These are phyloP conservation scores for Sphaerulina vaccinii DNA, from an alignment of 2,329 filamentous ascomycete genomes.

Conservation along the genomic window DNA sequence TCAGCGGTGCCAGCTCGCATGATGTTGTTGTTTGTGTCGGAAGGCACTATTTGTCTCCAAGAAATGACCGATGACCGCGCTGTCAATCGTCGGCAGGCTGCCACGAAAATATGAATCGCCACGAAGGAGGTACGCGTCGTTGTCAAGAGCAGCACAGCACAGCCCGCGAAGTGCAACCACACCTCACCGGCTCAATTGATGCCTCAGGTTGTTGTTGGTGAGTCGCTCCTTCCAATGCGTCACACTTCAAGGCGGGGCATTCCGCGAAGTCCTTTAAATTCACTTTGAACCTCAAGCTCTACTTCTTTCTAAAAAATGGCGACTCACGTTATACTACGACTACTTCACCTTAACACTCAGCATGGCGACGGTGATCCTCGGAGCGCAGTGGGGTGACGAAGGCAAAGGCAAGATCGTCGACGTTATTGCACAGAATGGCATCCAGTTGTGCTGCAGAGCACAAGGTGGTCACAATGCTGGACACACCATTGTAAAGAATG, in stretches of 20 bases:
- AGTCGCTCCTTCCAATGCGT: no score
- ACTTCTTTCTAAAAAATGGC: slow-evolving; percentile 27
- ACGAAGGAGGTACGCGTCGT: no score
- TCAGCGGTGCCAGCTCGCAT: slow-evolving; percentile 7
- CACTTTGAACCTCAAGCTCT: slow-evolving; percentile 6
- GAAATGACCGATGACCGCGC: neutral
- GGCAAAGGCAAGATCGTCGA: slow-evolving; percentile 61
- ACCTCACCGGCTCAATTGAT: no score
- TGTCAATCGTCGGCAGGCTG: neutral
- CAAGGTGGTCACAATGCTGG: slow-evolving; percentile 63
- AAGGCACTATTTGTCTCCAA: neutral
- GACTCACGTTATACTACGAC: slow-evolving; percentile 15
- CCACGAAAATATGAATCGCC: no score
- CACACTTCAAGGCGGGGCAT: neutral
- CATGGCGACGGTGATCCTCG: slow-evolving; percentile 57
- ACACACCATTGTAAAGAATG: slow-evolving; percentile 46
- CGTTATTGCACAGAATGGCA: slow-evolving; percentile 42
- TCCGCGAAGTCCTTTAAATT: slow-evolving; percentile 10
- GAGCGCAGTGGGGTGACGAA: slow-evolving; percentile 62
- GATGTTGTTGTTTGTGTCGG: neutral
- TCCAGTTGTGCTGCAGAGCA: slow-evolving; percentile 58
- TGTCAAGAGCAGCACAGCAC: no score
- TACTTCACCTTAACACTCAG: slow-evolving; percentile 9
- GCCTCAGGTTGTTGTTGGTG: no score
- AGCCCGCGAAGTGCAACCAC: no score